phyloP scores from a whole-genome alignment of 2,329 filamentous ascomycete species.

The Fusarium tricinctum region DNA sequence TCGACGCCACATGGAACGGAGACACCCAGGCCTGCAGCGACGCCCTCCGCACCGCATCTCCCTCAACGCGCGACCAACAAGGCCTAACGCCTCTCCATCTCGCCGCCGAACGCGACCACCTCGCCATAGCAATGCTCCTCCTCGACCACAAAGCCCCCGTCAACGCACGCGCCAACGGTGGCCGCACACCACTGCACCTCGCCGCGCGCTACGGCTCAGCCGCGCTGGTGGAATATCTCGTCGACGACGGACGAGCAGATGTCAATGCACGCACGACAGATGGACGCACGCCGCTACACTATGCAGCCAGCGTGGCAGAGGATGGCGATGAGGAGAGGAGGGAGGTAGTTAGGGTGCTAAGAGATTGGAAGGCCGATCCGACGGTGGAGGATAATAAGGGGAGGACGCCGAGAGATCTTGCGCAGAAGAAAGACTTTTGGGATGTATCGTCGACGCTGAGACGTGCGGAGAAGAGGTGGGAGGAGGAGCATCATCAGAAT shows the following conservation, averaged over 20 bases:
- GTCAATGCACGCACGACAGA: conserved; percentile 49
- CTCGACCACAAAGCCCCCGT: conserved; percentile 49
- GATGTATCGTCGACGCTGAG: conserved; percentile 52
- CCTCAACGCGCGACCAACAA: conserved; percentile 48
- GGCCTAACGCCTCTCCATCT: conserved; percentile 53
- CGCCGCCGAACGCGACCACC: conserved; percentile 52
- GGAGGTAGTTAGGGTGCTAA: conserved; percentile 50
- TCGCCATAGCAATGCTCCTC: conserved; percentile 54
- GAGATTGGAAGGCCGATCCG: conserved; percentile 52
- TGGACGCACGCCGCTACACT: conserved; percentile 53
- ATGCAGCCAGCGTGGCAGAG: conserved; percentile 50
- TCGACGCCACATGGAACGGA: conserved; percentile 54
- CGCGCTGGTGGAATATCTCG: conserved; percentile 51
- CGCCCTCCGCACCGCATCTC: conserved; percentile 46
- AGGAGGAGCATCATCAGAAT: conserved; percentile 50
- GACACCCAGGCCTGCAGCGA: conserved; percentile 47
- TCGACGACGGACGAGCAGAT: conserved; percentile 51
- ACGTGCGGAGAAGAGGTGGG: conserved; percentile 54
- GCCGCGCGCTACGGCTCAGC: conserved; percentile 51
- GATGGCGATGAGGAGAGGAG: conserved; percentile 52
- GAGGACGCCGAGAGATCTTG: conserved; percentile 51
- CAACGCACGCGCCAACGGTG: conserved; percentile 49
- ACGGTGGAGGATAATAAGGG: conserved; percentile 48
- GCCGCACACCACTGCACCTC: conserved; percentile 52
- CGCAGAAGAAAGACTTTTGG: conserved; percentile 53